These are phyloP conservation scores for Rhododendron kiyosumense DNA, from an alignment of 148 eudicot species.

Conservation along the genomic window DNA sequence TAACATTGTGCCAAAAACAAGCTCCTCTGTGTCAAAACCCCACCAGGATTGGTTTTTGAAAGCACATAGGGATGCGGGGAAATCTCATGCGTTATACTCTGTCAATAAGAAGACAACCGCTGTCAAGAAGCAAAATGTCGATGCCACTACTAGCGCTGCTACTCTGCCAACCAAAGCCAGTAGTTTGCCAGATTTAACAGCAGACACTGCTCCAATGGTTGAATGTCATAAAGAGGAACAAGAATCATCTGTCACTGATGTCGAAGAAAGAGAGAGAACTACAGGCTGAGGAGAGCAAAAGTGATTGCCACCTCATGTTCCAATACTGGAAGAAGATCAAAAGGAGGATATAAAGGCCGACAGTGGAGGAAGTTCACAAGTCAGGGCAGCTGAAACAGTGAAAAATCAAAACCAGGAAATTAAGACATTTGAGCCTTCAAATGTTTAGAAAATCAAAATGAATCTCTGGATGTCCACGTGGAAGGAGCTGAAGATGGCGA, in stretches of 20 bases:
- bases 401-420: background rate
- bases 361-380: background rate
- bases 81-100: background rate
- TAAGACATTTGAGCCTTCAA: background rate
- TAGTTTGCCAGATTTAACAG: background rate
- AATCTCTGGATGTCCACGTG: background rate
- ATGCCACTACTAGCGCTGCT: background rate
- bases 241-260: constrained; percentile 9
- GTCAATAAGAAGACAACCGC: background rate
- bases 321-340: constrained; percentile 5
- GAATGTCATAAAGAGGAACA: background rate
- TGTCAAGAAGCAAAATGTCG: background rate
- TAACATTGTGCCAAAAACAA: background rate
- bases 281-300: background rate
- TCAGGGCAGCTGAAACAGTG: background rate
- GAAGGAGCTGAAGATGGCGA: background rate
- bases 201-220: background rate
- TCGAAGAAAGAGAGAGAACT: constrained; percentile 13
- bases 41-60: background rate
- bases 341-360: background rate
- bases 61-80: background rate
- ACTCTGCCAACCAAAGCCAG: background rate
- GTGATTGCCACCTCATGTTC: background rate
- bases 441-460: background rate
- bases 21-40: background rate